Base-by-base conservation (phyloP, 2,329 filamentous ascomycete species). In the Colletotrichum tamarilloi region DNA sequence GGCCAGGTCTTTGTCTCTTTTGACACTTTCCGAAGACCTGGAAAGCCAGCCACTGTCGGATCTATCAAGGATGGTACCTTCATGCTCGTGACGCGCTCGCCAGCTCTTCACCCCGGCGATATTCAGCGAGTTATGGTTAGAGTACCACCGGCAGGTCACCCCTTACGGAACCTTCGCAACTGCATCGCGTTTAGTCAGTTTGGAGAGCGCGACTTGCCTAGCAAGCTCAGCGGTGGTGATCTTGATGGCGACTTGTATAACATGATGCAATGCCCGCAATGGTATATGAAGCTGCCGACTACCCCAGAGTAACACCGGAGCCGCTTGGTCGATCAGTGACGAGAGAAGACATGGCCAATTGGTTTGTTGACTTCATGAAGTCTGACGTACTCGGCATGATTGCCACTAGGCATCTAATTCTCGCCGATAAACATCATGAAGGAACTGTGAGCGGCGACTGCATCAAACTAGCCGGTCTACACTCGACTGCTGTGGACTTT, bases 221-320 rank as follows among this genome's bases (percentile, higher is more conserved):
- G 93, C 74, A 89, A 92, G 80, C 85, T 97, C 0, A 93, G 92
- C 66, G 95, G 95, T 1, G 95, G 95, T 0, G 95, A 97, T 80
- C 87, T 97, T 0, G 94, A 97, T 75, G 95, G 95, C 0, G 95
- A 98, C 79, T 83, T 94, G 0, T 97, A 93, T 81, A 93, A 95
- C 75, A 83, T 97, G 78, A 80, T 0, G 85, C 91, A 0, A 80
- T 87, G 1, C 86, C 88, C 0, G 14, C 14, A 53, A 76, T 12
- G 26, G 16, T 0, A 84, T 90, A 86, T n/a, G 0, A 3, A 1
- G 90, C 95, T 0, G 94, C 94, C 0, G 90, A 95, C 75, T 97
- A 97, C 76, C 88, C 90, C 3, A 86, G 90, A 1, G 85, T 89
- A 0, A 19, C 76, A 0, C 89, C 93, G 0, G 73, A 86, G 0